Conservation (phyloP, 2,329 filamentous ascomycete genomes). For the Aaosphaeria arxii region DNA sequence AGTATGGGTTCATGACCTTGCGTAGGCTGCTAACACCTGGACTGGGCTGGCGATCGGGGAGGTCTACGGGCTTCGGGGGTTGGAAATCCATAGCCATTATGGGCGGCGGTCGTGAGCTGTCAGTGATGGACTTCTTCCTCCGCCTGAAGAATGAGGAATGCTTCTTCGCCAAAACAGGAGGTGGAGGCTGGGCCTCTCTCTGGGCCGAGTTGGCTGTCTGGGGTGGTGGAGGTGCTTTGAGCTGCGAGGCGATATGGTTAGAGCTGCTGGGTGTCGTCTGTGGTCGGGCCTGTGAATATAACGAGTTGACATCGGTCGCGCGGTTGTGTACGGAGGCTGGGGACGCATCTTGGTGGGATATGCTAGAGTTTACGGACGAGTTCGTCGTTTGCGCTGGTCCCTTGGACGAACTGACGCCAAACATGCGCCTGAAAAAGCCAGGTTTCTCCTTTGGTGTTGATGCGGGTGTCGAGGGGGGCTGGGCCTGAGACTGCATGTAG, state of each 20-base stretch:
- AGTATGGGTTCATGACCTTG: conserved; percentile 82
- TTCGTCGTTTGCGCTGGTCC: conserved; percentile 37
- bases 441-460: conserved; percentile 59
- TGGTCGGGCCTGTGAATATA: conserved; percentile 30
- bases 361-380: conserved; percentile 12
- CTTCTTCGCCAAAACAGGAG: conserved; percentile 71
- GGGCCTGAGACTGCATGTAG: background rate
- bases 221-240: conserved; percentile 41
- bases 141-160: conserved; percentile 91
- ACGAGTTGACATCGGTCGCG: conserved; percentile 24
- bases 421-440: conserved; percentile 92
- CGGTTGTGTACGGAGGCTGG: conserved; percentile 15
- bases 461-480: conserved; percentile 39
- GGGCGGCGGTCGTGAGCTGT: conserved; percentile 63
- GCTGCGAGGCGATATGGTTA: conserved; percentile 46
- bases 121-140: conserved; percentile 83
- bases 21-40: conserved; percentile 73
- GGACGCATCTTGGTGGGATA: conserved; percentile 15
- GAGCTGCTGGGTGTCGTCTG: conserved; percentile 40
- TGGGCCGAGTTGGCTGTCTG: conserved; percentile 21
- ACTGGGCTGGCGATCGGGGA: conserved; percentile 29
- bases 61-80: conserved; percentile 11
- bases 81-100: conserved; percentile 46
- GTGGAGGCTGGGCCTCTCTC: conserved; percentile 18
- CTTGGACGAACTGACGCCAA: conserved; percentile 65